A percentile compares a stretch with the other conserved stretches of the same genome.
Evolutionary conservation across 352 stramenopile species (phyloP).

Genomic region (Phytophthora podocarpi): DNA sequence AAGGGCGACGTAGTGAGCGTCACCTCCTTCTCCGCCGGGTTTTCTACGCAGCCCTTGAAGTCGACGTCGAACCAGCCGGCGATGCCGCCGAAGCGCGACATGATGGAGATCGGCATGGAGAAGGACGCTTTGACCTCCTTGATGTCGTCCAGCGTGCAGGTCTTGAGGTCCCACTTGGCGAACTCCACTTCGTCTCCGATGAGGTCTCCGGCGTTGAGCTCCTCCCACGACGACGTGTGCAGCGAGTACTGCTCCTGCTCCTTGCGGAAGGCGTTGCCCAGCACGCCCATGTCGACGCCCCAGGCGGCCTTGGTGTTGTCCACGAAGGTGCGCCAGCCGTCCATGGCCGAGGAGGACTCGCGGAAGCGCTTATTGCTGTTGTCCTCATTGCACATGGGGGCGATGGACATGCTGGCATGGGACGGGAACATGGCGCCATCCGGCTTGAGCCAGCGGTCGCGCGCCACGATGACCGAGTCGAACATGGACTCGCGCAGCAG

Average conservation of each 20-base stretch:
- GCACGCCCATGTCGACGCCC: conserved; percentile 96
- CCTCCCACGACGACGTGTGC: conserved; percentile 83
- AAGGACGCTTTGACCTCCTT: conserved; percentile 76
- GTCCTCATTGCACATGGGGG: conserved; percentile 95
- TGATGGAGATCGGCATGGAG: conserved; percentile 84
- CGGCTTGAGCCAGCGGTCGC: conserved; percentile 97
- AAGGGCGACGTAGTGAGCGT: conserved; percentile 92
- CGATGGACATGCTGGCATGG: conserved; percentile 98
- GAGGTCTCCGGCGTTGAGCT: conserved; percentile 75
- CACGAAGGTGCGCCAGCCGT: conserved; percentile 84
- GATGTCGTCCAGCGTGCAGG: conserved; percentile 84
- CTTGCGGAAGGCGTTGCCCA: conserved; percentile 88
- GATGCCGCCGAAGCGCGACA: conserved; percentile 93
- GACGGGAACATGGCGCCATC: conserved; percentile 98
- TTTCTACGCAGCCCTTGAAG: conserved; percentile 92
- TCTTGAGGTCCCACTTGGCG: conserved; percentile 82
- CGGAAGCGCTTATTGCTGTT: conserved; percentile 86
- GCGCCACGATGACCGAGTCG: conserved; percentile 96
- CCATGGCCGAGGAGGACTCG: conserved; percentile 88
- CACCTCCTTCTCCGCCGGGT: conserved; percentile 78
- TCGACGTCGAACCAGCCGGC: conserved; percentile 99
- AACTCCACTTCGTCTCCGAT: conserved; percentile 88
- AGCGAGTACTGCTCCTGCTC: conserved; percentile 91
- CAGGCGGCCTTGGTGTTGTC: conserved; percentile 95
- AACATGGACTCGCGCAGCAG: conserved; percentile 99